Evolutionary conservation across 257 asterid genomes (phyloP).

Genomic region (Asclepias syriaca): DNA sequence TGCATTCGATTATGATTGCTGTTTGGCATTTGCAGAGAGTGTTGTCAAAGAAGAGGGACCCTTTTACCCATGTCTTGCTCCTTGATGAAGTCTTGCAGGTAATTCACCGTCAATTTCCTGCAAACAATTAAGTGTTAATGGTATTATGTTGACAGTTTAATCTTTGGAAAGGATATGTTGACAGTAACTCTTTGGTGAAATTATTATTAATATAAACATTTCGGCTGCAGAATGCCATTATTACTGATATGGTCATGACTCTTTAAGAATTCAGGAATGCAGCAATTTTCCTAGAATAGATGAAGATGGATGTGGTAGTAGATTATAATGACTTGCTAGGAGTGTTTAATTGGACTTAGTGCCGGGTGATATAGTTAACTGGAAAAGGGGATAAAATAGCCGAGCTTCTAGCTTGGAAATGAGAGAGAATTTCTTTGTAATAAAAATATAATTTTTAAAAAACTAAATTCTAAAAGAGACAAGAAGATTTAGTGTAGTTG

Average conservation of each 20-base stretch:
- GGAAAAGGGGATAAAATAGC: too few species aligned
- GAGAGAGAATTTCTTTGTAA: too few species aligned
- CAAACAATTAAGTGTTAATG: background rate
- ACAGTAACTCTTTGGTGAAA: background rate
- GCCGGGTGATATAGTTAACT: too few species aligned
- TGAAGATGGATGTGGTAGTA: background rate
- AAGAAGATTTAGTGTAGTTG: too few species aligned
- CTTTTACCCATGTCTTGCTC: slow-evolving; percentile 86
- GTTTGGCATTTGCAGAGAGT: slow-evolving; percentile 99
- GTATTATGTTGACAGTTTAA: background rate
- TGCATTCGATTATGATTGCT: slow-evolving; percentile 72
- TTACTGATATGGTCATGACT: background rate
- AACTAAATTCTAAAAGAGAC: too few species aligned
- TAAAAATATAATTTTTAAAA: too few species aligned
- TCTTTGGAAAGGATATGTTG: background rate
- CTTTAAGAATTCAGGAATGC: background rate
- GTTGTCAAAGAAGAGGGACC: slow-evolving; percentile 92
- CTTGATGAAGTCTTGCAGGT: slow-evolving; percentile 94
- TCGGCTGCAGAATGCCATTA: background rate
- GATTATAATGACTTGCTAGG: background rate
- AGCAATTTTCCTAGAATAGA: background rate
- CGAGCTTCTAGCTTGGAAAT: too few species aligned
- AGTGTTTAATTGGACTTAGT: background rate
- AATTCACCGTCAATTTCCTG: background rate
- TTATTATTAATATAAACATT: background rate